Evolutionary conservation across 2,329 filamentous ascomycete genomes (phyloP).

Genomic region (Pezicula rhizophila): DNA sequence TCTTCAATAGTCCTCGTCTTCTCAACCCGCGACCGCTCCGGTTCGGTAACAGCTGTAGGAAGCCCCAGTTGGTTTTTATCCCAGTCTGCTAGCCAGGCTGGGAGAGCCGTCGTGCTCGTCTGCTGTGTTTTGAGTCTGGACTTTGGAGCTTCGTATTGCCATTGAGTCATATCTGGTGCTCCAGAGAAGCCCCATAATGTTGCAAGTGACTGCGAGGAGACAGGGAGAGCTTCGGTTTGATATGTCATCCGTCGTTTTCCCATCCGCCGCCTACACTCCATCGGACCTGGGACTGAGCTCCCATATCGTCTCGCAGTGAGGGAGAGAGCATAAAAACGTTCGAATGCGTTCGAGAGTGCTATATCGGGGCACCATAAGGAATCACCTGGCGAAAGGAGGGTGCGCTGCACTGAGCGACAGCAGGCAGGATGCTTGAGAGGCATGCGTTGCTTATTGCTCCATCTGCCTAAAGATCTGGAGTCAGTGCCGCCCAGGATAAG

Average conservation of each 20-base stretch:
- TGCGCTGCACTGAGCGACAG: conserved; percentile 41
- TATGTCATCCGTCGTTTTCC: conserved; percentile 28
- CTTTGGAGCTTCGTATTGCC: conserved; percentile 26
- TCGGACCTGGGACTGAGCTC: conserved; percentile 28
- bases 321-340: conserved; percentile 34
- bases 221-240: conserved; percentile 15
- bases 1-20: conserved; percentile 1
- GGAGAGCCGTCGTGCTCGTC: conserved; percentile 4
- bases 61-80: neutral
- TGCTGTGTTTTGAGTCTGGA: conserved; percentile 3
- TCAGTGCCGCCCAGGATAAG: too few species aligned
- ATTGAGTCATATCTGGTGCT: conserved; percentile 19
- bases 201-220: conserved; percentile 8
- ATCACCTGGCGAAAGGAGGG: conserved; percentile 32
- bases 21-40: neutral
- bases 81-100: conserved; percentile 18
- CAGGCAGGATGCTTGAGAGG: conserved; percentile 40
- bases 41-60: too few species aligned
- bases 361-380: conserved; percentile 56
- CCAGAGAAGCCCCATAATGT: conserved; percentile 17
- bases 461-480: too few species aligned
- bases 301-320: conserved; percentile 25
- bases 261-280: conserved; percentile 26
- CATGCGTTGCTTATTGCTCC: conserved; percentile 31
- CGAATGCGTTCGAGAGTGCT: conserved; percentile 43